phyloP scores from a whole-genome alignment of 768 basidiomycete genomes.

The Kwoniella shandongensis region DNA sequence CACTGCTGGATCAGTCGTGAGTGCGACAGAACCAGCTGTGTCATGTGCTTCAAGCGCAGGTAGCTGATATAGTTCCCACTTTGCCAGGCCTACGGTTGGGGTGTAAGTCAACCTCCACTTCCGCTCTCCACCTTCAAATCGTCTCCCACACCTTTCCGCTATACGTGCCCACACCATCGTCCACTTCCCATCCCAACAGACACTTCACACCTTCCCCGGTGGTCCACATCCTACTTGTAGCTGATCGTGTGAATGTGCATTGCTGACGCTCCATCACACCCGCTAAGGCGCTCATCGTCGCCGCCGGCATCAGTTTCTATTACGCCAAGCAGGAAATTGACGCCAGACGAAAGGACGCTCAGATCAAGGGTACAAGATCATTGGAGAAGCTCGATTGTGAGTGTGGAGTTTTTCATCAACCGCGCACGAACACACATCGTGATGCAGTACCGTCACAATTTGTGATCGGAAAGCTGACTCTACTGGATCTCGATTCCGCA shows the following conservation, averaged over 20 bases:
- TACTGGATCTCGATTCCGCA: not conserved
- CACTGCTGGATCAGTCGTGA: conserved; percentile 35
- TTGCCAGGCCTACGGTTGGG: conserved; percentile 41
- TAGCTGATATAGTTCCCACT: not conserved
- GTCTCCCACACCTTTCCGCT: too few species aligned
- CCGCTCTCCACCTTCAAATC: not conserved
- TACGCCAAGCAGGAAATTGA: conserved; percentile 37
- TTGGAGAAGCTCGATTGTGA: conserved; percentile 35
- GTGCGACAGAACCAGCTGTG: conserved; percentile 2
- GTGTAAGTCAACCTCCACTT: conserved; percentile 24
- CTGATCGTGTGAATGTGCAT: too few species aligned
- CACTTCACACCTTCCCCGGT: not conserved
- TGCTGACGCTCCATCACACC: conserved; percentile 3
- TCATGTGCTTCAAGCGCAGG: too few species aligned
- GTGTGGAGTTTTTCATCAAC: too few species aligned
- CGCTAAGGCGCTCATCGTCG: conserved; percentile 35
- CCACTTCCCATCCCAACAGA: not conserved
- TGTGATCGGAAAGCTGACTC: too few species aligned
- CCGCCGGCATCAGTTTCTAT: conserved; percentile 33
- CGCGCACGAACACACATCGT: too few species aligned
- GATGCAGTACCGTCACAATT: too few species aligned
- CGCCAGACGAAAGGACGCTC: conserved; percentile 24
- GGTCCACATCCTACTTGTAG: not conserved
- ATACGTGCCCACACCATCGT: not conserved
- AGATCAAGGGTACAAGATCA: conserved; percentile 18